Evolutionary conservation across 164 flowering plant genomes (phyloP).

Genomic region (Saururus chinensis): DNA sequence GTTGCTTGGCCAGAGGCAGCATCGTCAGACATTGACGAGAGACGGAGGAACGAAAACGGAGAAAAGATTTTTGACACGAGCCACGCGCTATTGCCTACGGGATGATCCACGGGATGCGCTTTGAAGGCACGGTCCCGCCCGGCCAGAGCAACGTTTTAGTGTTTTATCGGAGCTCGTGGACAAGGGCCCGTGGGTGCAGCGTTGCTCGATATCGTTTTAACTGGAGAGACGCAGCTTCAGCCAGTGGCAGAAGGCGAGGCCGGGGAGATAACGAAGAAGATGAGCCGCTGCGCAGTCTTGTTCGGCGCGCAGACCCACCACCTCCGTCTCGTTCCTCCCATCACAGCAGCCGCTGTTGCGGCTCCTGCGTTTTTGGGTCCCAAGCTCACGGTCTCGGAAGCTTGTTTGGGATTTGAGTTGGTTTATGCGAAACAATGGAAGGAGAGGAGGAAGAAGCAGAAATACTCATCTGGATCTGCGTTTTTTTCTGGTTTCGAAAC

Average conservation of each 20-base stretch:
- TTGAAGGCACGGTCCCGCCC: too few relatives aligned
- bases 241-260: too few relatives aligned
- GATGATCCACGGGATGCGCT: too few relatives aligned
- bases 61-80: too few relatives aligned
- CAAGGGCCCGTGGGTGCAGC: too few relatives aligned
- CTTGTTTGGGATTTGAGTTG: slow-evolving; percentile 2
- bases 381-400: not conserved
- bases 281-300: slow-evolving; percentile 4
- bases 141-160: too few relatives aligned
- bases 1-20: slow-evolving; percentile 10
- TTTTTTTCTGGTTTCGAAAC: slow-evolving; percentile 3
- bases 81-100: too few relatives aligned
- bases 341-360: not conserved
- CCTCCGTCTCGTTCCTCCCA: not conserved
- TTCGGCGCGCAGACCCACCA: not conserved
- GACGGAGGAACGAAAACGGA: not conserved
- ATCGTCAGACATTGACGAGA: slow-evolving; percentile 6
- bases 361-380: not conserved
- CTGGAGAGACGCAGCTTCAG: too few relatives aligned
- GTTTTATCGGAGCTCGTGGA: too few relatives aligned
- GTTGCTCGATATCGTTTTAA: too few relatives aligned
- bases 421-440: not conserved
- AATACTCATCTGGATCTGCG: slow-evolving; percentile 3
- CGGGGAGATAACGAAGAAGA: not conserved
- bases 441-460: not conserved